Percentiles rank a stretch among this genome's conserved stretches.
Evolutionary conservation across 441 rosid genomes (phyloP).

Genomic region (Croton setiger): DNA sequence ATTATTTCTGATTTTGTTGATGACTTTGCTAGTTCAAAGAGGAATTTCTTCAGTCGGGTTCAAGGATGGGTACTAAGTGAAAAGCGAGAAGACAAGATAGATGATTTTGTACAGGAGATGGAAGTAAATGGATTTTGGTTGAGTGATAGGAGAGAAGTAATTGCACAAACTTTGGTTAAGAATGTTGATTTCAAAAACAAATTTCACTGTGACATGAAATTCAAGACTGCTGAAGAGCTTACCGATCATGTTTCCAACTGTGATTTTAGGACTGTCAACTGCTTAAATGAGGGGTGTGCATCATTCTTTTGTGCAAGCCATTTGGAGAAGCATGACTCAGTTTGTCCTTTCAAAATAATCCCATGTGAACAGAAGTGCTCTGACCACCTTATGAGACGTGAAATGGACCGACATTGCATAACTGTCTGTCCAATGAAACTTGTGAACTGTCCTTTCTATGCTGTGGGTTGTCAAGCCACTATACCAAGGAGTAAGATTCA

Average conservation of each 20-base stretch:
- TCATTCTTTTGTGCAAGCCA: slow-evolving; percentile 48
- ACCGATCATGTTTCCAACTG: slow-evolving; percentile 44
- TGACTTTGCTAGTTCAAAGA: slow-evolving; percentile 67
- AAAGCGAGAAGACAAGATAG: slow-evolving; percentile 77
- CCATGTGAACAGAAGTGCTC: slow-evolving; percentile 85
- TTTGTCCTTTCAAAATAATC: slow-evolving; percentile 75
- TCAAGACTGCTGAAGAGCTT: slow-evolving; percentile 48
- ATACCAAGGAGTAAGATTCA: slow-evolving; percentile 52
- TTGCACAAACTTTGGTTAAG: slow-evolving; percentile 59
- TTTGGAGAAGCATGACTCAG: slow-evolving; percentile 57
- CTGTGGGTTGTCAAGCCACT: slow-evolving; percentile 64
- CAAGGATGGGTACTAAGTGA: slow-evolving; percentile 89
- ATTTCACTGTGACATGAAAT: slow-evolving; percentile 66
- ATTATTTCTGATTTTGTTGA: slow-evolving; percentile 69
- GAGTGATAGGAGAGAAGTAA: slow-evolving; percentile 51
- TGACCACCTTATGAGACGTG: slow-evolving; percentile 62
- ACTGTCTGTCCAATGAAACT: slow-evolving; percentile 88
- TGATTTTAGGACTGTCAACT: slow-evolving; percentile 57
- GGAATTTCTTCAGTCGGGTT: slow-evolving; percentile 74
- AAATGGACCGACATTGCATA: slow-evolving; percentile 90
- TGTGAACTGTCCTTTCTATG: slow-evolving; percentile 74
- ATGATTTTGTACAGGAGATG: slow-evolving; percentile 86
- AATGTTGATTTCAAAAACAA: slow-evolving; percentile 71
- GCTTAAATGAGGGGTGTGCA: slow-evolving; percentile 68
- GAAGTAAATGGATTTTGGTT: slow-evolving; percentile 80